Conservation (phyloP, 106 monocot genomes). For the Acorus calamus region DNA sequence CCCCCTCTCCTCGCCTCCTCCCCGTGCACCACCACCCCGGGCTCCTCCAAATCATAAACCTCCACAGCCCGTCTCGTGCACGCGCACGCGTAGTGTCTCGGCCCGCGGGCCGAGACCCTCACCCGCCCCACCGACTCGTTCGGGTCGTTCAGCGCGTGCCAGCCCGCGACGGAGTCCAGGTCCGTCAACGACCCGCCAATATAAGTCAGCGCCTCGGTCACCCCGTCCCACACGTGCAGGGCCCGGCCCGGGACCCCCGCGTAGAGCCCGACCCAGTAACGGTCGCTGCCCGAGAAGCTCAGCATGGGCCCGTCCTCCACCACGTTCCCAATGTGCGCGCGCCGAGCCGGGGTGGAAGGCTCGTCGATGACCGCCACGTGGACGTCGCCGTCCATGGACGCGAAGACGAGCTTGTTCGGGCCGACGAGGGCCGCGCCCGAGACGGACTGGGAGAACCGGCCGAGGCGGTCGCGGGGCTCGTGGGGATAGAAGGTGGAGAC, state of each 20-base stretch:
- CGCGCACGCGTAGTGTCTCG: slow-evolving; percentile 19
- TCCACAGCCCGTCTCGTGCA: slow-evolving; percentile 16
- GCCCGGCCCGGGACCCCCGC: slow-evolving; percentile 53
- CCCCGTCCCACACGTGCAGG: slow-evolving; percentile 38
- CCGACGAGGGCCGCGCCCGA: slow-evolving; percentile 32
- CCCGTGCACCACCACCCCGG: slow-evolving; percentile 5
- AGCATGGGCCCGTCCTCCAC: slow-evolving; percentile 52
- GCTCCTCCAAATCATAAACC: slow-evolving; percentile 3
- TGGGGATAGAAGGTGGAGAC: slow-evolving; percentile 19
- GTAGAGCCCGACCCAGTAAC: slow-evolving; percentile 48
- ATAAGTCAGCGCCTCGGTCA: slow-evolving; percentile 21
- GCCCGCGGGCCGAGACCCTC: slow-evolving; percentile 10
- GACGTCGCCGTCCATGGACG: slow-evolving; percentile 43
- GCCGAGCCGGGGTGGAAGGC: slow-evolving; percentile 16
- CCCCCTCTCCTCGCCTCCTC: slow-evolving; percentile 6
- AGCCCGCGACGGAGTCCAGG: slow-evolving; percentile 34
- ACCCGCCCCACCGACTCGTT: slow-evolving; percentile 21
- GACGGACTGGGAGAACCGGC: slow-evolving; percentile 39
- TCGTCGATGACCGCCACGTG: slow-evolving; percentile 6
- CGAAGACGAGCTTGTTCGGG: slow-evolving; percentile 20
- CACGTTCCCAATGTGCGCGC: slow-evolving; percentile 26
- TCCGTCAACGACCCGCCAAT: slow-evolving; percentile 42
- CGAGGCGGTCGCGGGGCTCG: slow-evolving; percentile 29
- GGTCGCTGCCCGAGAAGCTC: slow-evolving; percentile 27
- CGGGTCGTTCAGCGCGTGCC: slow-evolving; percentile 39